These are phyloP conservation scores for Eutrema yunnanense DNA, from an alignment of 345 rosid genomes.

Conservation along the genomic window DNA sequence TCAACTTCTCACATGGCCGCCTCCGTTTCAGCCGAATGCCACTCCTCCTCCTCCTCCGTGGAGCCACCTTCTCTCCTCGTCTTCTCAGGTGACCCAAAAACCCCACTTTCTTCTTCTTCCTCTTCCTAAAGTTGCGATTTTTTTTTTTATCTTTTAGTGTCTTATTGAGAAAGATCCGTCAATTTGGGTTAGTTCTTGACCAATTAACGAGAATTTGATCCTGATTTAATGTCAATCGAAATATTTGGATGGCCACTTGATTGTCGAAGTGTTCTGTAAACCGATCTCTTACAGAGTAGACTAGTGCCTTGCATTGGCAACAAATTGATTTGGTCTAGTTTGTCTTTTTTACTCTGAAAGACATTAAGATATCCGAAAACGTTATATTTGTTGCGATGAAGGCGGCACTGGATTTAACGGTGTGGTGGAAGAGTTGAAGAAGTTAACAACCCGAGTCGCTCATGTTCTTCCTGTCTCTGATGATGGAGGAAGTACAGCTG, in stretches of 20 bases:
- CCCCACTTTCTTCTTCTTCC: neutral
- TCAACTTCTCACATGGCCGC: conserved; percentile 29
- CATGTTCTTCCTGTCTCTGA: conserved; percentile 96
- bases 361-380: neutral
- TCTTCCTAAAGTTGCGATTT: neutral
- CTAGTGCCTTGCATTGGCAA: neutral
- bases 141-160: neutral
- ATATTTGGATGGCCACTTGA: neutral
- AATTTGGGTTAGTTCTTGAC: neutral
- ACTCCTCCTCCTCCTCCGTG: conserved; percentile 29
- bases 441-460: conserved; percentile 70
- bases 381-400: conserved; percentile 9
- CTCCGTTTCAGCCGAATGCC: conserved; percentile 26
- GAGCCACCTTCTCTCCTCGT: conserved; percentile 72
- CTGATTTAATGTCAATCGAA: neutral
- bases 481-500: conserved; percentile 98
- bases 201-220: neutral
- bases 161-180: neutral
- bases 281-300: neutral
- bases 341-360: neutral
- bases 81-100: conserved; percentile 54
- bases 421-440: conserved; percentile 87
- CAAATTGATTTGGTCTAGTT: neutral
- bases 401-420: conserved; percentile 98
- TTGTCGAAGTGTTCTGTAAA: neutral